Evolutionary conservation across 176 grass and related monocot genomes (phyloP), one percentile per base, ranked within the genome.

Genomic region (Triticum dicoccoides): DNA sequence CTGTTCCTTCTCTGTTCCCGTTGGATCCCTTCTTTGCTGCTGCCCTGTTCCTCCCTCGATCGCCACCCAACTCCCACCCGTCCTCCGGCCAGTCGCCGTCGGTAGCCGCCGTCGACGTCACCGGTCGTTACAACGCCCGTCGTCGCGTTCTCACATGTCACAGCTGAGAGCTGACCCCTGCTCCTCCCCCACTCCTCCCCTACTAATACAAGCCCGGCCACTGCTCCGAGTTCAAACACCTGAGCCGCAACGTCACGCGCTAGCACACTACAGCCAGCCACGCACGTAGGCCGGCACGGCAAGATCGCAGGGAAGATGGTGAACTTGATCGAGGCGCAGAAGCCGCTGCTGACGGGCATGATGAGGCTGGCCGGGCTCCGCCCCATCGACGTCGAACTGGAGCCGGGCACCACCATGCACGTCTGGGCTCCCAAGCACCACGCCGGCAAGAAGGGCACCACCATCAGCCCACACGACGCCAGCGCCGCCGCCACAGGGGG

Each of bases 371-470:
- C 91, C 2, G 91, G 90, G 66, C 93, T 95, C 37, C 80, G 92
- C 3, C 90, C 94, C 54, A 61, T 92, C 70, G 75, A 86, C 88
- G 61, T 98, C 20, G 89, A 94, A 82, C 71, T 99, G 29, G 97
- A 96, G 76, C 87, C 89, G 11, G 97, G 97, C 72, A 96, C 92
- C n/a, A 86, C 69, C 66, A 94, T 99, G 88, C 89, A 92, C 80
- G 21, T 99, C 56, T 99, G 94, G 97, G 92, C 88, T 13, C 97
- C 97, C 29, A 96, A 99, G 79, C 88, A 96, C 51, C 78, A 84
- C 70, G 73, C 82, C 21, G 51, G 68, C 86, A 88, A 92, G 73
- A 94, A 94, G 59, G 54, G 83, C 81, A 74, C 66, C 78, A 83
- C 81, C 38, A 29, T 83, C 66, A 92, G 20, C 47, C 80, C 86